Evolutionary conservation across 768 basidiomycete species (phyloP), one percentile per base, ranked within the genome.

Genomic region (Pleurotus giganteus): DNA sequence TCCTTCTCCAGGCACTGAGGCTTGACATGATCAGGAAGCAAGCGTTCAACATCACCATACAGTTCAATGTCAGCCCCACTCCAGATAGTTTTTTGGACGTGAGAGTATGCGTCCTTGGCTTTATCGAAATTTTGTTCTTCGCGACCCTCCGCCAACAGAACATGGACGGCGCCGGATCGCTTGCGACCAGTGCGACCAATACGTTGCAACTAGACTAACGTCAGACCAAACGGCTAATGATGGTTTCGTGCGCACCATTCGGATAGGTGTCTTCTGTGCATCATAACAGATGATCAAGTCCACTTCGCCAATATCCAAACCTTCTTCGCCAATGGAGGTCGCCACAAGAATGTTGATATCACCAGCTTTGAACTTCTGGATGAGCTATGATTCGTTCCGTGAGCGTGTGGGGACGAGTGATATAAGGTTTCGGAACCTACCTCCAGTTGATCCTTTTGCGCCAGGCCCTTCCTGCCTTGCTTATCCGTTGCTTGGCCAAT

Each of bases 271-370:
- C 74, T 96, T 97, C 63, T 95, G 92, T 23, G 94, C 87, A 61
- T 99, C 97, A 67, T 98, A 99, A 64, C 95, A 98, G 45, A 98
- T 75, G 54, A 98, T 96, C 65, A 94, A 77, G 66, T 99, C 97
- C 13, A 99, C 88, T 67, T 97, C 95, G 28, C 97, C 97, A 53
- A 99, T 99, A 68, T 99, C 97, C 15, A 99, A 77, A 55, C 97
- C 97, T 69, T 99, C 97, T 71, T 99, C 97, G 19, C 97, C 97
- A 53, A 99, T 93, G 3, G 90, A 96, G 4, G 97, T 98, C 1
- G 95, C 89, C 6, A 99, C 96, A 9, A 99, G 74, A 32, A 97
- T 86, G 61, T 99, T 99, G 68, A 83, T 93, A 56, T 85, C 85
- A 9, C 93, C 94, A 3, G 71, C 73, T 66, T 94, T 94, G 76